Evolutionary conservation across 1,284 basidiomycete species (phyloP).

Genomic region (Cryptococcus sp.): DNA sequence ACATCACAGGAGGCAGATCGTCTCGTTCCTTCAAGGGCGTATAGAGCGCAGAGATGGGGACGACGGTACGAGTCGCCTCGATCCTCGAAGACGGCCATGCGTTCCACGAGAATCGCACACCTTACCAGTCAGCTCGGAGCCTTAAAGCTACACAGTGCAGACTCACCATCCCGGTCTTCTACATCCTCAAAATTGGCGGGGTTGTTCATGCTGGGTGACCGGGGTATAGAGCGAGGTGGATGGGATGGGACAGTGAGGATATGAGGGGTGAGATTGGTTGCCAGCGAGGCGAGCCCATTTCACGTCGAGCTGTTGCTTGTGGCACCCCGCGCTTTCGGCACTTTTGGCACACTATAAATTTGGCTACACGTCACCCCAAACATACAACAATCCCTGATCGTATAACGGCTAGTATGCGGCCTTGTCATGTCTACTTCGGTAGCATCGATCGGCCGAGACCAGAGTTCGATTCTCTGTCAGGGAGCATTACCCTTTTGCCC

Average conservation of each 20-base stretch:
- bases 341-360: neutral
- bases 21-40: slow-evolving; percentile 92
- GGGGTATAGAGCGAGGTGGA: neutral
- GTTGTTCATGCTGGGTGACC: slow-evolving; percentile 27
- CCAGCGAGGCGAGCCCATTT: neutral
- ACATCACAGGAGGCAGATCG: slow-evolving; percentile 91
- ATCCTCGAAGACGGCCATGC: slow-evolving; percentile 97
- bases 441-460: slow-evolving; percentile 10
- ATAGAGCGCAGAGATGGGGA: slow-evolving; percentile 97
- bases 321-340: no score
- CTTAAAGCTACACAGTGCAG: neutral
- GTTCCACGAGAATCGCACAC: slow-evolving; percentile 92
- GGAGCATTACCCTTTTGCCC: slow-evolving; percentile 17
- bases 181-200: slow-evolving; percentile 49
- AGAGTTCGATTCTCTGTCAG: slow-evolving; percentile 30
- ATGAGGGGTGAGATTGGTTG: neutral
- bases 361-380: neutral
- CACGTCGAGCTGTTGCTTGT: no score
- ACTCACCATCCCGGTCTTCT: slow-evolving; percentile 59
- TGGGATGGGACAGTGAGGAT: neutral
- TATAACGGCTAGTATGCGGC: slow-evolving; percentile 37
- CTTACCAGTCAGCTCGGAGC: slow-evolving; percentile 47
- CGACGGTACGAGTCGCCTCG: slow-evolving; percentile 95
- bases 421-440: slow-evolving; percentile 22
- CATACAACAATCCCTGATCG: slow-evolving; percentile 14